Base-by-base conservation (phyloP, 495 filamentous ascomycete genomes). In the Penicillium lividum region DNA sequence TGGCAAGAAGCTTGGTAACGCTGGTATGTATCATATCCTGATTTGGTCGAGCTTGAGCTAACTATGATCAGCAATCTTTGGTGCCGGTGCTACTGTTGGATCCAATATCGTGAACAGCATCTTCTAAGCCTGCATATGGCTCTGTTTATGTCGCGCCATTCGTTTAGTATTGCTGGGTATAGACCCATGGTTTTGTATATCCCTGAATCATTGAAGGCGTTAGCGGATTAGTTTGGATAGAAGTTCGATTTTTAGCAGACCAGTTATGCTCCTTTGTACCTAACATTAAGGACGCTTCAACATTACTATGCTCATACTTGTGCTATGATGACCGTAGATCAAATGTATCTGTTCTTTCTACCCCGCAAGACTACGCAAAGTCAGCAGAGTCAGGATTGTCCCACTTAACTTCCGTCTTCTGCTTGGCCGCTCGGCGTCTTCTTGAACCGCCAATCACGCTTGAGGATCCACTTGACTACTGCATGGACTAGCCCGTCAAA, bases 61-160 rank as follows among this genome's bases (percentile, higher is more conserved):
- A 70, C 40, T 43, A 30, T 29, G 47, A 33, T 28, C 66, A 78
- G 82, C 82, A 27, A 88, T 90, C 60, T 92, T 90, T 66, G 89
- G 89, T 59, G 89, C 90, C 45, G 93, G 93, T 66, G 93, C 93
- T 57, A 95, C 94, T 5, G 85, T 97, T 58, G 94, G 94, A 30
- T 83, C 86, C 54, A 93, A 96, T 59, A 87, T 98, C 67, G 94
- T 98, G 54, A 95, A 96, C 69, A 84, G 86, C 53, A 95, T 98
- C 51, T 95, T 96, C 71, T 95, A 85, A 77, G 60, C 54, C 44
- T 31, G 11, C 18, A 25, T n/a, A 30, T 10, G 22, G 5, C 25
- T 43, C 8, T 18, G 15, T 30, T 16, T 27, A 10, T 45, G 53
- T 28, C n/a, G 9, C 33, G 9, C 18, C 6, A 5, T 38, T 13